Conservation (phyloP, 352 stramenopile species). For the Globisporangium cylindrosporum region DNA sequence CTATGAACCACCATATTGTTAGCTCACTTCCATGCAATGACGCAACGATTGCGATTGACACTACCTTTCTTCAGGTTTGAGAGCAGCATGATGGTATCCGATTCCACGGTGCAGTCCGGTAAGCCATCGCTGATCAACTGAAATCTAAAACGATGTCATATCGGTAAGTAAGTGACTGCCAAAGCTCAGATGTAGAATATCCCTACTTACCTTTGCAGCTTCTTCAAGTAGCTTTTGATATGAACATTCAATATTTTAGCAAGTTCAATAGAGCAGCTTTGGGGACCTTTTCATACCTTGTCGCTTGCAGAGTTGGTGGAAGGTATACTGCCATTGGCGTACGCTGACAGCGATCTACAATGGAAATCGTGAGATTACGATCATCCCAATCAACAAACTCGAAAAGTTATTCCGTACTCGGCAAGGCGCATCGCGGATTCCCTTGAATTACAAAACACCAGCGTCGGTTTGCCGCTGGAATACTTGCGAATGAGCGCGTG, state of each 20-base stretch:
- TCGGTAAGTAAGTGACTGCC: not conserved
- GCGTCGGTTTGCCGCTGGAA: constrained; percentile 39
- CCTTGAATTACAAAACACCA: constrained; percentile 60
- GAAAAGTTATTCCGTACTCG: constrained; percentile 8
- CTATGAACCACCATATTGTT: constrained; percentile 14
- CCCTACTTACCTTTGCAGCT: constrained; percentile 2
- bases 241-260: not conserved
- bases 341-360: constrained; percentile 5
- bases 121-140: constrained; percentile 14
- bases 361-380: not conserved
- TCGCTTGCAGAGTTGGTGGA: constrained; percentile 4
- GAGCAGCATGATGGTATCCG: constrained; percentile 38
- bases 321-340: not conserved
- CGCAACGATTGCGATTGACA: not conserved
- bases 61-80: constrained; percentile 28
- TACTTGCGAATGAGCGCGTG: constrained; percentile 35
- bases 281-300: constrained; percentile 5
- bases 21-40: not conserved
- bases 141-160: constrained; percentile 9
- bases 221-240: constrained; percentile 10
- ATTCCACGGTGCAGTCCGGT: constrained; percentile 18
- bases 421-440: constrained; percentile 29
- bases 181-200: not conserved
- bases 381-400: not conserved
- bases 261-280: not conserved